phyloP scores from a whole-genome alignment of 2,329 filamentous ascomycete genomes.

The Phoma sp. region DNA sequence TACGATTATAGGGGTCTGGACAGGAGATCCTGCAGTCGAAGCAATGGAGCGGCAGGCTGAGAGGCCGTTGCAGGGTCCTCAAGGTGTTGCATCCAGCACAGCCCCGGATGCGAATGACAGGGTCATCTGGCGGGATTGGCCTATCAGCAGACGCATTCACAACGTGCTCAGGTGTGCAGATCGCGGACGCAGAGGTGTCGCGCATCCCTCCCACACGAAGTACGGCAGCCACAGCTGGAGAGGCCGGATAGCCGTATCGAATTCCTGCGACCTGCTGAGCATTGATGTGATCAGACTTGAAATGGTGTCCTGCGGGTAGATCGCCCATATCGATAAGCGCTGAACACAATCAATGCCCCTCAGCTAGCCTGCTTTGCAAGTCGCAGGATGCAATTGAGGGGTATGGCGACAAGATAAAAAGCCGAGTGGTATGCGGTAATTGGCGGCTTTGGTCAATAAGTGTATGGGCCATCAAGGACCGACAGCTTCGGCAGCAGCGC shows the following conservation, averaged over 20 bases:
- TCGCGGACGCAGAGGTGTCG: slow-evolving; percentile 37
- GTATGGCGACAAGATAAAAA: slow-evolving; percentile 9
- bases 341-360: slow-evolving; percentile 8
- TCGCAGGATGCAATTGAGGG: slow-evolving; percentile 18
- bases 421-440: slow-evolving; percentile 20
- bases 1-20: slow-evolving; percentile 33
- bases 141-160: slow-evolving; percentile 42
- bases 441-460: slow-evolving; percentile 26
- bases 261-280: not conserved
- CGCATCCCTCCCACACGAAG: slow-evolving; percentile 22
- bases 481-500: slow-evolving; percentile 18
- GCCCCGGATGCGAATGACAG: slow-evolving; percentile 28
- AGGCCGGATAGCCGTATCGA: slow-evolving; percentile 7
- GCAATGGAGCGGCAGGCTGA: slow-evolving; percentile 29
- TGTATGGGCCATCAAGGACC: slow-evolving; percentile 2
- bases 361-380: slow-evolving; percentile 11
- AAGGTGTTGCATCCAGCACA: slow-evolving; percentile 27
- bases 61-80: slow-evolving; percentile 46
- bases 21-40: slow-evolving; percentile 34
- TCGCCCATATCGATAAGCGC: slow-evolving; percentile 11
- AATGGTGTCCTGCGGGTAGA: slow-evolving; percentile 10
- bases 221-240: slow-evolving; percentile 15
- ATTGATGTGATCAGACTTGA: not conserved
- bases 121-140: slow-evolving; percentile 43
- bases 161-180: slow-evolving; percentile 38